Base-by-base conservation (phyloP, 2,329 filamentous ascomycete genomes). In the Calonectria multiphialidica region DNA sequence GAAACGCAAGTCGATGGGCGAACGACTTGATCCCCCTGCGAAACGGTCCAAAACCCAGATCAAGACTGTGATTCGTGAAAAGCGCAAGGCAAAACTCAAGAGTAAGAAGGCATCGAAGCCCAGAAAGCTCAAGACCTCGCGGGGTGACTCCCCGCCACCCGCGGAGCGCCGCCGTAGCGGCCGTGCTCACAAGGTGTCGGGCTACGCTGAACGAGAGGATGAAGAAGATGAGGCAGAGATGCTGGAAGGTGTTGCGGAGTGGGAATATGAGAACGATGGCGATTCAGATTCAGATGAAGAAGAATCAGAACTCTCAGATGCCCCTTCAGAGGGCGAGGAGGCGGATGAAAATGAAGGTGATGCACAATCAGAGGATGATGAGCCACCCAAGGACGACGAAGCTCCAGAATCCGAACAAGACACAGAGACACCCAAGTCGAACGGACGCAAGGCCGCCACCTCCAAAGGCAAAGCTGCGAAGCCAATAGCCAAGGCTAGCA, bases 211-310 rank as follows among this genome's bases (percentile, higher is more conserved):
- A 79, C 87, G 89, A 37, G 88, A 90, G 68, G 89, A 89, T 13
- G 86, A 87, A 13, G 89, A 89, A 61, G 90, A 91, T 71, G 89
- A 91, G 72, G 87, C 90, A 74, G 90, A 91, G 79, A 92, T 91
- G 90, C 82, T 90, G 28, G 86, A 90, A 57, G 90, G 90, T 2
- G 90, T 91, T 6, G 89, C 89, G 1, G 84, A 89, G 78, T 92
- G 90, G 90, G 84, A 88, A 28, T 91, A 91, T 59, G 82, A 84
- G 3, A 79, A 81, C 3, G 66, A 72, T 1, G 71, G 63, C 21
- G 74, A 68, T 33, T 74, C 76, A 5, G 72, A 57, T 30, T 59
- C 53, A 2, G 73, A 70, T 21, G 76, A 74, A 15, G 53, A 61
- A 18, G 70, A 69, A 7, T 78, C 77, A 15, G 75, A 77, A 55